phyloP scores from a whole-genome alignment of 192 early-diverging fungal species.

The Kappamyces sp. region DNA sequence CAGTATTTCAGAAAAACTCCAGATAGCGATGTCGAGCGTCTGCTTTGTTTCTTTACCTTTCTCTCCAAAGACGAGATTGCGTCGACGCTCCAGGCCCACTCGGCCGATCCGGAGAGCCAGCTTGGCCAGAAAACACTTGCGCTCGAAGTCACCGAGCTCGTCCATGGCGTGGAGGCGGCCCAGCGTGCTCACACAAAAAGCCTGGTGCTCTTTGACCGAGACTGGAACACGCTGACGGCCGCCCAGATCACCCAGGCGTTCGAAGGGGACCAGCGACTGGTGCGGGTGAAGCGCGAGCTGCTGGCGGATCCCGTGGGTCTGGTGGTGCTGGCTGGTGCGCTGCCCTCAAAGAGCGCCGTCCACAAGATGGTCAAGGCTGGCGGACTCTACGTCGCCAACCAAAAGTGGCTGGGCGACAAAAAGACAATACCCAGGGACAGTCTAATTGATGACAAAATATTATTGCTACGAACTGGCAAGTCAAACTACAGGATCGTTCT shows the following conservation, averaged over 20 bases:
- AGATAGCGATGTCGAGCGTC: slow-evolving; percentile 71
- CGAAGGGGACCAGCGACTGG: slow-evolving; percentile 56
- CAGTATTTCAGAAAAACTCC: slow-evolving; percentile 81
- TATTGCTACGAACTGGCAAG: slow-evolving; percentile 72
- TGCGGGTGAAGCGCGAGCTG: slow-evolving; percentile 28
- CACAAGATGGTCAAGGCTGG: slow-evolving; percentile 68
- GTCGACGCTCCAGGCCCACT: slow-evolving; percentile 54
- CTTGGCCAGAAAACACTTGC: slow-evolving; percentile 72
- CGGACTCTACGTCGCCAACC: slow-evolving; percentile 76
- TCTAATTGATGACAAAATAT: slow-evolving; percentile 62
- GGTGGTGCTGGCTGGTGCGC: slow-evolving; percentile 44
- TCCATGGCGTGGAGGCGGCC: slow-evolving; percentile 70
- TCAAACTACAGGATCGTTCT: slow-evolving; percentile 62
- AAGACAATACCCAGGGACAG: slow-evolving; percentile 37
- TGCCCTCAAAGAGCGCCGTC: slow-evolving; percentile 49
- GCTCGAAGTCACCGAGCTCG: slow-evolving; percentile 77
- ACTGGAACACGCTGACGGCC: slow-evolving; percentile 32
- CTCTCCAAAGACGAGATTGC: slow-evolving; percentile 56
- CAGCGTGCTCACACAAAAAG: slow-evolving; percentile 65
- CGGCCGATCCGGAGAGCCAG: slow-evolving; percentile 60
- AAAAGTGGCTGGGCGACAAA: slow-evolving; percentile 38
- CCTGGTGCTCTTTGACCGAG: slow-evolving; percentile 60
- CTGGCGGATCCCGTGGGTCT: slow-evolving; percentile 44
- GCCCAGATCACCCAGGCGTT: slow-evolving; percentile 69
- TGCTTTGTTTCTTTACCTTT: slow-evolving; percentile 79